Base-by-base conservation (phyloP, 495 filamentous ascomycete genomes). In the Penicillium lividum region DNA sequence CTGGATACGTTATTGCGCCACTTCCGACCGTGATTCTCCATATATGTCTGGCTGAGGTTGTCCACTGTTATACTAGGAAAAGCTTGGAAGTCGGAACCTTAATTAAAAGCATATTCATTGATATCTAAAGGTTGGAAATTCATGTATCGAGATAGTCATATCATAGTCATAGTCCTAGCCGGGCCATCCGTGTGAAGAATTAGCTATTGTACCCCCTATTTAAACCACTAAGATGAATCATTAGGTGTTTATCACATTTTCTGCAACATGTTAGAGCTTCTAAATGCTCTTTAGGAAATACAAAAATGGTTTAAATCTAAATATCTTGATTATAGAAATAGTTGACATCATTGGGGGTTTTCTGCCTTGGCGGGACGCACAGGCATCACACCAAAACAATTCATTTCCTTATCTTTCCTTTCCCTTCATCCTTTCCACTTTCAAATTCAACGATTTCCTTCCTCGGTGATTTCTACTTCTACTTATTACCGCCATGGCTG, bases 351-450 rank as follows among this genome's bases (percentile, higher is more conserved):
- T 56, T 45, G 29, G n/a, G n/a, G 22, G 7, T 38, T 27, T 54
- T 56, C 56, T 56, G 56, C 43, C 38, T 56, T 65, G 61, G 62
- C 58, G 54, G 50, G n/a, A 25, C 57, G 62, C 62, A 65, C 62
- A 65, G 62, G 53, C 54, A 59, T 57, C 62, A 62, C 56, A 62
- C 54, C 64, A 61, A 58, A 66, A 66, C 58, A 63, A 58, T 45
- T 55, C 54, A 10, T n/a, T 52, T 45, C 38, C 55, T 61, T 61
- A 61, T 61, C 58, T 47, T 56, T 58, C 60, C 54, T 57, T 58
- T 54, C 51, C n/a, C 54, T 52, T 61, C 60, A 53, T 51, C 33
- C 44, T 51, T 53, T 49, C 56, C 54, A 54, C 33, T 46, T 28
- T 43, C 52, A 58, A 27, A 56, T 54, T 66, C 63, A 60, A 16